Evolutionary conservation across 2,329 filamentous ascomycete genomes (phyloP), one percentile per base, ranked within the genome.

Genomic region (Pochonia chlamydosporia): DNA sequence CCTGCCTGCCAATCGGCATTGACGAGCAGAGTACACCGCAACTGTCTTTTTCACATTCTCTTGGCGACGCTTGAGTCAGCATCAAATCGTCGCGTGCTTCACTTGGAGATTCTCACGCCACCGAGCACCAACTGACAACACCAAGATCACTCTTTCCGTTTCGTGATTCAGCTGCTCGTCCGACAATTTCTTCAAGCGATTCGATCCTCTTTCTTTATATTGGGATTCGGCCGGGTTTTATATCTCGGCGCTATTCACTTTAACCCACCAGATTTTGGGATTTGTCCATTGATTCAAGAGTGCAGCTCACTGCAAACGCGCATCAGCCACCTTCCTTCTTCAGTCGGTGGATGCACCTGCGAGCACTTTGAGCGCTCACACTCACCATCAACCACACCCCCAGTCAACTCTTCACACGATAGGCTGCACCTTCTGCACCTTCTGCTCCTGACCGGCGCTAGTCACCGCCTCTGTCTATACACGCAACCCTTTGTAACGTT

Each of bases 321-420:
- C 14, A 18, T 20, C 40, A 31, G 43, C 36, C 49, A 54, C 53
- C 53, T 55, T 52, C 53, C 53, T 25, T n/a, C 46, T 52, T 48
- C 10, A 47, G 51, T 44, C 30, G 5, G 40, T 44, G 24, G 50
- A 16, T 30, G 21, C 49, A 37, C 41, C 43, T 14, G 25, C n/a
- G 30, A 33, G 14, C 37, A 30, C 21, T 31, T 31, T 37, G 23
- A 30, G 18, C 26, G 31, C 31, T 16, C 39, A 37, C 28, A 3
- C 33, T n/a, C 33, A 50, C 25, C 33, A 50, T n/a, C 35, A 40
- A 25, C 7, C 28, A 9, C 43, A 21, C 30, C 33, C 11, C 23
- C 16, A 23, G 35, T 39, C 35, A 39, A n/a, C n/a, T n/a, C n/a
- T n/a, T n/a, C n/a, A n/a, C n/a, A n/a, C n/a, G n/a, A n/a, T 30